Evolutionary conservation across 805 yeast genomes (phyloP), one percentile per base, ranked within the genome.

Genomic region (Candida ipomoeae): DNA sequence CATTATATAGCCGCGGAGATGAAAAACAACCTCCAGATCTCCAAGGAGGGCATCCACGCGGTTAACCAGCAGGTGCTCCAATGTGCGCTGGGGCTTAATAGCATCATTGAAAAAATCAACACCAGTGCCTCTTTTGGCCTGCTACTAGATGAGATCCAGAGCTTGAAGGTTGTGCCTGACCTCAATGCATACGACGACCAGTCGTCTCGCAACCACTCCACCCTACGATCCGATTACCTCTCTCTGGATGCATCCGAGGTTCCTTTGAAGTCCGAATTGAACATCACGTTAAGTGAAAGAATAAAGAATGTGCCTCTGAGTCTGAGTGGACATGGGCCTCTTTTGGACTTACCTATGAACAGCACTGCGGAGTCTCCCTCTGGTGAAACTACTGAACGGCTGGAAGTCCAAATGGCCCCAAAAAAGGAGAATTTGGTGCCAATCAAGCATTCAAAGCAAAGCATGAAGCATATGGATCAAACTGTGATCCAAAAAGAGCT

Each of bases 1-100:
- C 74, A 68, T 53, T 80, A 82, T 81, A 67, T 79, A 44, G 68
- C 77, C 33, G 63, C 63, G 45, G 82, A 79, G 56, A 49, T 57
- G 39, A 43, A 33, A 5, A 23, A 44, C 23, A 52, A 50, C 43
- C 63, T 77, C 61, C 60, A 62, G 49, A 65, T 69, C 14, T 68
- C 73, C 31, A 68, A 68, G 53, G 68, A 66, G 40, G 64, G 69
- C 48, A 72, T 77, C 55, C 55, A 62, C 10, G 61, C 65, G 20
- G 68, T 55, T 26, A 44, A 43, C 29, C 46, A 32, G 40, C 55
- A 37, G 46, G 44, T 48, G 3, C 48, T 45, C n/a, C 17, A 50
- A 7, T 44, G 48, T 41, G 41, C 44, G 8, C 35, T 26, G 42
- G 36, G 50, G 7, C 46, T 55, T 44, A 55, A 57, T 31, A 29